These are phyloP conservation scores for Saturnispora zaruensis DNA, from an alignment of 805 yeast genomes.

Conservation along the genomic window DNA sequence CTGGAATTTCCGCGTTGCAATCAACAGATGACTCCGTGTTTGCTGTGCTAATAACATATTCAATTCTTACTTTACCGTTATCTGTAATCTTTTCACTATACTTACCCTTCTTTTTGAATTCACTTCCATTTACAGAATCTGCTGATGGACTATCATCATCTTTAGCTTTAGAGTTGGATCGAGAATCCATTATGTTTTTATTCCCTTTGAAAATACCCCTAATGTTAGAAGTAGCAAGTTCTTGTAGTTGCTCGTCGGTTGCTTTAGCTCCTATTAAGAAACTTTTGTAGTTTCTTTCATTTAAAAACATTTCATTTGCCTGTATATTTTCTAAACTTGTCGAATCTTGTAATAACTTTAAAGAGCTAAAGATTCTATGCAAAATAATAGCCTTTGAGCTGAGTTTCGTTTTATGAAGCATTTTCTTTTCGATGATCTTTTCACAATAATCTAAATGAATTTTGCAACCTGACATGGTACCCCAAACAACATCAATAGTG, in stretches of 20 bases:
- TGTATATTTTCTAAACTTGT: constrained; percentile 41
- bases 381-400: constrained; percentile 69
- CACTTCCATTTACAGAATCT: neutral
- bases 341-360: constrained; percentile 70
- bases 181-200: neutral
- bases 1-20: constrained; percentile 24
- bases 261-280: constrained; percentile 27
- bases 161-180: constrained; percentile 5
- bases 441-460: constrained; percentile 72
- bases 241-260: constrained; percentile 21
- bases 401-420: constrained; percentile 53
- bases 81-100: constrained; percentile 36
- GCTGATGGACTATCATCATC: constrained; percentile 4
- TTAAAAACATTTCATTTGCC: constrained; percentile 28
- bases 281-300: constrained; percentile 28
- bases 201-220: constrained; percentile 21
- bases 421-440: constrained; percentile 59
- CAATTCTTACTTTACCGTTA: constrained; percentile 41
- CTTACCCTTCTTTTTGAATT: constrained; percentile 22
- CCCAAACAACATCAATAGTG: constrained; percentile 83
- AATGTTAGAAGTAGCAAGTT: constrained; percentile 18
- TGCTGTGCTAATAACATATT: constrained; percentile 31
- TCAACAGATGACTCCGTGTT: constrained; percentile 6
- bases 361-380: constrained; percentile 69
- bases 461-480: constrained; percentile 79